Conservation (phyloP, 148 eudicot genomes). For the Dianthus caryophyllus region DNA sequence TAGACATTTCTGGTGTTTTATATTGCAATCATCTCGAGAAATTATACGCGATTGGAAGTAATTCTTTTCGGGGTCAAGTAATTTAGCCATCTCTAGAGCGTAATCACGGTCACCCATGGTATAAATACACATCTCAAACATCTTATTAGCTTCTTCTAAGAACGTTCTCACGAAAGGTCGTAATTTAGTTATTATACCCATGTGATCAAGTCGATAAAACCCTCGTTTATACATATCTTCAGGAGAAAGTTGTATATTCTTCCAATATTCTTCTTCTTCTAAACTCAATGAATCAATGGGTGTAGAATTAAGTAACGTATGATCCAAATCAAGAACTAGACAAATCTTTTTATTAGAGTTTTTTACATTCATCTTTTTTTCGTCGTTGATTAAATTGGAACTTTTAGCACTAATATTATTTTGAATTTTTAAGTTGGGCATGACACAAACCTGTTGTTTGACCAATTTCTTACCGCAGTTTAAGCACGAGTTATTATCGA, state of each 20-base stretch:
- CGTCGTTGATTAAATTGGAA: slow-evolving; percentile 35
- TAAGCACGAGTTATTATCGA: neutral
- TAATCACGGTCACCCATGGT: slow-evolving; percentile 84
- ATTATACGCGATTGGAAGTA: slow-evolving; percentile 61
- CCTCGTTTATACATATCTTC: slow-evolving; percentile 52
- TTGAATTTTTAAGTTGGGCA: neutral
- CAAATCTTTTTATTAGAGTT: slow-evolving; percentile 10
- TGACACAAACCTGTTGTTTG: neutral
- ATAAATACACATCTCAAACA: slow-evolving; percentile 85
- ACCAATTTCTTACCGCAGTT: slow-evolving; percentile 8
- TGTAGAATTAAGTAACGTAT: slow-evolving; percentile 12
- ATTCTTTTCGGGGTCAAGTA: slow-evolving; percentile 49
- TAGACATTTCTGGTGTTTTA: slow-evolving; percentile 65
- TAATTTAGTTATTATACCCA: slow-evolving; percentile 75
- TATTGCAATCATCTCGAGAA: slow-evolving; percentile 66
- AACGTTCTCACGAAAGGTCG: slow-evolving; percentile 76
- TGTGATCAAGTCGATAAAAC: slow-evolving; percentile 50
- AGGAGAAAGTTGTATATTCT: neutral
- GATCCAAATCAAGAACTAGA: slow-evolving; percentile 19
- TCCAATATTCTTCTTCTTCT: neutral
- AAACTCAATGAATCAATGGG: neutral
- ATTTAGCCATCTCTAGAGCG: slow-evolving; percentile 69
- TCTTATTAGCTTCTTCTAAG: slow-evolving; percentile 57
- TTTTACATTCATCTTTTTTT: slow-evolving; percentile 34
- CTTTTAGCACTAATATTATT: slow-evolving; percentile 24